phyloP scores from a whole-genome alignment of 352 stramenopile genomes.

The Phytophthora foliorum region DNA sequence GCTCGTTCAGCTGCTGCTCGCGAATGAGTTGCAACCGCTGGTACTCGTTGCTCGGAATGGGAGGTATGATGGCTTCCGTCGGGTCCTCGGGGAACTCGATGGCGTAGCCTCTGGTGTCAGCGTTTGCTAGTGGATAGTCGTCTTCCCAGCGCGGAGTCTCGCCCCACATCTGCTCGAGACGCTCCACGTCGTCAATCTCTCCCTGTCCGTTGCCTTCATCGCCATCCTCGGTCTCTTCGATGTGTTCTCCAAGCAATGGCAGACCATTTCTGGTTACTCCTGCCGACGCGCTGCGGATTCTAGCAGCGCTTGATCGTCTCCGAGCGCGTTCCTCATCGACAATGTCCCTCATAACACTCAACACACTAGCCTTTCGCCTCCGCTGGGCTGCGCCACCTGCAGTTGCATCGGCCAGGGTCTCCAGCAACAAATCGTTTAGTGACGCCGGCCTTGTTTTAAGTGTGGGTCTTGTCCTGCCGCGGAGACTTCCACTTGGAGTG shows the following conservation, averaged over 20 bases:
- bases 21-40: slow-evolving; percentile 59
- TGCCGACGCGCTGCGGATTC: slow-evolving; percentile 24
- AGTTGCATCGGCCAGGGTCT: slow-evolving; percentile 42
- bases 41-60: slow-evolving; percentile 54
- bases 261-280: slow-evolving; percentile 8
- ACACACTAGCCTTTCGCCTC: slow-evolving; percentile 40
- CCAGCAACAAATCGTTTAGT: slow-evolving; percentile 42
- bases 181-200: slow-evolving; percentile 24
- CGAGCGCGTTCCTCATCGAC: slow-evolving; percentile 47
- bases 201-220: slow-evolving; percentile 12
- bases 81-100: slow-evolving; percentile 48
- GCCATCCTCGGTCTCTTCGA: slow-evolving; percentile 17
- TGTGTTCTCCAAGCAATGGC: slow-evolving; percentile 25
- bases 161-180: slow-evolving; percentile 33
- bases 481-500: slow-evolving; percentile 31
- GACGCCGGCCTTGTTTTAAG: slow-evolving; percentile 39
- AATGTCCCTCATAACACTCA: slow-evolving; percentile 59
- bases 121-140: slow-evolving; percentile 59
- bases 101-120: slow-evolving; percentile 54
- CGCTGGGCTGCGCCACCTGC: slow-evolving; percentile 32
- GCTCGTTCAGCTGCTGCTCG: slow-evolving; percentile 53
- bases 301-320: slow-evolving; percentile 33
- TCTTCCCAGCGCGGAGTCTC: slow-evolving; percentile 30
- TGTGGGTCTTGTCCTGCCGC: slow-evolving; percentile 18
- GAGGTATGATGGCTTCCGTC: slow-evolving; percentile 35